phyloP scores from a whole-genome alignment of 805 yeast genomes.

The Candida fluviatilis region DNA sequence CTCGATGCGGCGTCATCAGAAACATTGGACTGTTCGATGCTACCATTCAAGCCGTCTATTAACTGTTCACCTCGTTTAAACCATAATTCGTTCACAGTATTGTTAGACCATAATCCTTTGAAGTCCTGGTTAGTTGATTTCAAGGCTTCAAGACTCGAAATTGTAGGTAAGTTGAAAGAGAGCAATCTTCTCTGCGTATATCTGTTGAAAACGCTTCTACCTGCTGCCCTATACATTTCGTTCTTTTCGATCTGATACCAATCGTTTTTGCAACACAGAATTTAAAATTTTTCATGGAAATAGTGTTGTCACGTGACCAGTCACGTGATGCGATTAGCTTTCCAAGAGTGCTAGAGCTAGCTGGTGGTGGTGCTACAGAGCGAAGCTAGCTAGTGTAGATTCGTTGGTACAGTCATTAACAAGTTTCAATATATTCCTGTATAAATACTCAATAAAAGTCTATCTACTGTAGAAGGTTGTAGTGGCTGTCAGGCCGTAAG shows the following conservation, averaged over 20 bases:
- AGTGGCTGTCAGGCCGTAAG: too few relatives aligned
- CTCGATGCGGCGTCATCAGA: slow-evolving; percentile 17
- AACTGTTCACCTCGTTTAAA: slow-evolving; percentile 33
- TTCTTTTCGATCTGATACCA: background rate
- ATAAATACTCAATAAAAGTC: too few relatives aligned
- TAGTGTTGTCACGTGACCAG: background rate
- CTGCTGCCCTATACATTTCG: slow-evolving; percentile 3
- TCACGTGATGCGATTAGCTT: too few relatives aligned
- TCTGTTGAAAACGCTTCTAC: slow-evolving; percentile 1
- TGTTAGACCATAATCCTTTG: slow-evolving; percentile 31
- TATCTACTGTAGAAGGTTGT: too few relatives aligned
- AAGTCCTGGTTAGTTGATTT: slow-evolving; percentile 24
- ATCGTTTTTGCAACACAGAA: too few relatives aligned
- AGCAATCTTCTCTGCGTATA: slow-evolving; percentile 7
- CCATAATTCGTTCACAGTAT: slow-evolving; percentile 34
- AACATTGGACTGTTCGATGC: slow-evolving; percentile 25
- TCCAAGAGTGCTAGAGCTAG: too few relatives aligned
- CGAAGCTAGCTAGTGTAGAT: too few relatives aligned
- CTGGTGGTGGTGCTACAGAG: background rate
- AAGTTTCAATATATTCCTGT: background rate
- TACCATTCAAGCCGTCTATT: slow-evolving; percentile 30
- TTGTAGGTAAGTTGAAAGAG: slow-evolving; percentile 32
- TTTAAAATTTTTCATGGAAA: background rate
- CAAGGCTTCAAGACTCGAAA: slow-evolving; percentile 26
- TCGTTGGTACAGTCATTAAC: too few relatives aligned